Percentiles rank a stretch among this genome's conserved stretches.
phyloP scores from a whole-genome alignment of 1,139 yeast genomes.

The Entelexis sorbosivorans region DNA sequence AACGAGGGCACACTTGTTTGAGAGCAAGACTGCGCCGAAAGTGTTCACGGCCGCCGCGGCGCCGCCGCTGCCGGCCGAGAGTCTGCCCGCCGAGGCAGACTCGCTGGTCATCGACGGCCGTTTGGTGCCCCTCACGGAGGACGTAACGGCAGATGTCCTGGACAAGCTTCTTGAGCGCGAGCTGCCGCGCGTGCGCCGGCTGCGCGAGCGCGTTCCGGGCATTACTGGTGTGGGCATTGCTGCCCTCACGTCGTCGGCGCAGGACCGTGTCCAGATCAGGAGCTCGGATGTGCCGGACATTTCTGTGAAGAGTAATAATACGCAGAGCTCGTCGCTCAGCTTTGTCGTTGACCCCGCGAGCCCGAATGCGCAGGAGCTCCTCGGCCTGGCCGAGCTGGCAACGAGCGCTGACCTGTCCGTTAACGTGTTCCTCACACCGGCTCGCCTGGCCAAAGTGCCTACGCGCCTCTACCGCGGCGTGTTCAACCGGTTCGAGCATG shows the following conservation, averaged over 20 bases:
- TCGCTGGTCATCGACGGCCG: conserved; percentile 20
- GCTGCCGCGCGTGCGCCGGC: conserved; percentile 13
- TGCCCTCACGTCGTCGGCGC: conserved; percentile 8
- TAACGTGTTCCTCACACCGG: conserved; percentile 51
- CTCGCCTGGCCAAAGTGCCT: conserved; percentile 36
- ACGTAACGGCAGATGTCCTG: background rate
- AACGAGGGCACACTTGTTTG: conserved; percentile 12
- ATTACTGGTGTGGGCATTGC: conserved; percentile 15
- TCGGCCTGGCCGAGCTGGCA: conserved; percentile 41
- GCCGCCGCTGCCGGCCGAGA: conserved; percentile 1
- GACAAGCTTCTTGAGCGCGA: conserved; percentile 17
- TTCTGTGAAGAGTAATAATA: background rate
- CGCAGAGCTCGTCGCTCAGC: conserved; percentile 36
- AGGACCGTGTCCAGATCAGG: conserved; percentile 81
- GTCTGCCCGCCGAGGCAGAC: conserved; percentile 9
- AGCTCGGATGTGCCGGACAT: conserved; percentile 94
- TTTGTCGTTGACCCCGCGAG: conserved; percentile 62
- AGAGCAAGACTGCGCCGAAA: conserved; percentile 12
- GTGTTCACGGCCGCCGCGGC: conserved; percentile 5
- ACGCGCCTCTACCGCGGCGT: conserved; percentile 50
- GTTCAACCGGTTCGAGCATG: conserved; percentile 33
- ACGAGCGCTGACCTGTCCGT: conserved; percentile 27
- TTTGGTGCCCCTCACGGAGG: conserved; percentile 2
- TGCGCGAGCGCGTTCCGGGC: conserved; percentile 8
- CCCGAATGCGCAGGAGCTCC: conserved; percentile 53